Conservation (phyloP, 768 basidiomycete genomes). For the Pluteus cervinus region DNA sequence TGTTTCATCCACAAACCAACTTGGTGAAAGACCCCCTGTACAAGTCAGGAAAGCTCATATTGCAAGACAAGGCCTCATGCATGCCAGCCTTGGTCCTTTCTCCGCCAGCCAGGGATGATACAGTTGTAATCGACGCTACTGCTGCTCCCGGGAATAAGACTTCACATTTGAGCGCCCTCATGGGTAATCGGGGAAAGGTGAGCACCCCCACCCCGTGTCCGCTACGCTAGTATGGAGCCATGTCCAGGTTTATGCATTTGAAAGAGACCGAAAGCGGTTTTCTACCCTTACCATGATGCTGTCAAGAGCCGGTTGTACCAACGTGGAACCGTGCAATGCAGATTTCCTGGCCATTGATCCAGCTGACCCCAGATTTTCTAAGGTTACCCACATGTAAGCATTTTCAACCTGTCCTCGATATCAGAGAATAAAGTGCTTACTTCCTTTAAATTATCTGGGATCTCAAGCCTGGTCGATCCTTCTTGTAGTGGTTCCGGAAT, state of each 20-base stretch:
- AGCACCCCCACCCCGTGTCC: conserved; percentile 8
- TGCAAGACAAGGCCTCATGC: conserved; percentile 98
- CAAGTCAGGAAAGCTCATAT: conserved; percentile 72
- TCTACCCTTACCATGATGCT: conserved; percentile 83
- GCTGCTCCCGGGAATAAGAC: conserved; percentile 99
- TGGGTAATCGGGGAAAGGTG: conserved; percentile 79
- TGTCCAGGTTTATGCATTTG: conserved; percentile 79
- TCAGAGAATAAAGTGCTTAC: conserved; percentile 2
- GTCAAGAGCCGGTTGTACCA: conserved; percentile 73
- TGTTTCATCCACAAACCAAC: conserved; percentile 61
- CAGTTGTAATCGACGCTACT: conserved; percentile 84
- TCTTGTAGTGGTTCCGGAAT: conserved; percentile 96
- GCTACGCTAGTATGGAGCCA: neutral
- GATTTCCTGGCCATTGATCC: conserved; percentile 87
- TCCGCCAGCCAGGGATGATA: conserved; percentile 48
- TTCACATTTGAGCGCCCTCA: conserved; percentile 84
- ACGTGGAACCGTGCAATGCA: conserved; percentile 65
- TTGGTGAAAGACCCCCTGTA: conserved; percentile 74
- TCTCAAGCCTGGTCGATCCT: conserved; percentile 89
- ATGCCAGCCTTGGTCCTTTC: conserved; percentile 88
- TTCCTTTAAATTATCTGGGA: neutral
- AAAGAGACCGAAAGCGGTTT: conserved; percentile 79
- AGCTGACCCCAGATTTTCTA: conserved; percentile 47
- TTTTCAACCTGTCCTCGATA: no score
- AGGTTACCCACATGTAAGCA: conserved; percentile 83